Evolutionary conservation across 768 basidiomycete genomes (phyloP).

Genomic region (Boletus subcaerulescens): DNA sequence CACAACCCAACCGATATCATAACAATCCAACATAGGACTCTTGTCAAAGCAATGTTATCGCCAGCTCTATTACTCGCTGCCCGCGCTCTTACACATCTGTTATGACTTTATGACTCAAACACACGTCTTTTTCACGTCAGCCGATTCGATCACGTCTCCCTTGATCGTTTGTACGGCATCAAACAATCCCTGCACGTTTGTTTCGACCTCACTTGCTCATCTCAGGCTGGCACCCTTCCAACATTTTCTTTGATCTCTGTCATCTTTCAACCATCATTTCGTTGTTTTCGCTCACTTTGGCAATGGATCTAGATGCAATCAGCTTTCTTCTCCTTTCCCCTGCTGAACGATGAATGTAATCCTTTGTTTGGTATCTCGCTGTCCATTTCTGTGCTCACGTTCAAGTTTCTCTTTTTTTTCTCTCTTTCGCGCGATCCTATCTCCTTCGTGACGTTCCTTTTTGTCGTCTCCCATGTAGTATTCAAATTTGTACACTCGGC

Average conservation of each 20-base stretch:
- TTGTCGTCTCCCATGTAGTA: conserved; percentile 4
- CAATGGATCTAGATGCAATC: conserved; percentile 14
- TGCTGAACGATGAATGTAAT: neutral
- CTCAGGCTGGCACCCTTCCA: neutral
- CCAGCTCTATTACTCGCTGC: conserved; percentile 7
- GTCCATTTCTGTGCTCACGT: neutral
- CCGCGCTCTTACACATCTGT: conserved; percentile 6
- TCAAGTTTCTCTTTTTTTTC: neutral
- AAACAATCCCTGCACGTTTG: neutral
- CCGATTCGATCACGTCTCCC: neutral
- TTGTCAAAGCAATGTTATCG: conserved; percentile 13
- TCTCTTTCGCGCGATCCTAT: neutral
- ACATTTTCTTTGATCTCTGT: neutral
- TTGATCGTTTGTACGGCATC: neutral
- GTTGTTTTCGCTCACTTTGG: neutral
- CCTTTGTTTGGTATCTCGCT: neutral
- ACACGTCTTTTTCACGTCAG: neutral
- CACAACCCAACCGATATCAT: neutral
- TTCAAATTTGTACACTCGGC: conserved; percentile 1
- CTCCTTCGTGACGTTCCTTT: neutral
- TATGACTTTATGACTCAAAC: conserved; percentile 1
- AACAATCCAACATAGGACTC: conserved; percentile 5
- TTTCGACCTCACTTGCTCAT: neutral
- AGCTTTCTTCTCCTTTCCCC: neutral
- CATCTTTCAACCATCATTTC: conserved; percentile 1